Conservation (phyloP, 2,329 filamentous ascomycete genomes). For the Fusarium luffae region DNA sequence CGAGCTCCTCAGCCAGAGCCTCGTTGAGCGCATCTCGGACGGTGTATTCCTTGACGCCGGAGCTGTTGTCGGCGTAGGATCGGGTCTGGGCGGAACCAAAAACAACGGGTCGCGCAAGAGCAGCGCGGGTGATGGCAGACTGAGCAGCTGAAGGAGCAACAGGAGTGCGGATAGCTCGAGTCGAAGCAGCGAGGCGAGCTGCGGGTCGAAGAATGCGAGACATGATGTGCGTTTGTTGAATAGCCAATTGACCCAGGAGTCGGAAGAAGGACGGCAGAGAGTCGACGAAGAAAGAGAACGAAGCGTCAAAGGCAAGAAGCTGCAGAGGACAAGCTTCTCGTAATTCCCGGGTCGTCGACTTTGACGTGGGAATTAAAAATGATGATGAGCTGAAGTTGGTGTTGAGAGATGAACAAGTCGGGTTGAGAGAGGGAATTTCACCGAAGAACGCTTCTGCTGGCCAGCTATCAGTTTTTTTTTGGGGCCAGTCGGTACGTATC, state of each 20-base stretch:
- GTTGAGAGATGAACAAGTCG: conserved; percentile 44
- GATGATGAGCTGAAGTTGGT: conserved; percentile 42
- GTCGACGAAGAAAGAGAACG: conserved; percentile 23
- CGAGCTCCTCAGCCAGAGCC: conserved; percentile 96
- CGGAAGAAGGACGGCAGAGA: conserved; percentile 24
- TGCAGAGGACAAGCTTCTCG: conserved; percentile 40
- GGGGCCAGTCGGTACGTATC: conserved; percentile 48
- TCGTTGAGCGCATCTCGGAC: conserved; percentile 98
- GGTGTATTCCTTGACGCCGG: conserved; percentile 88
- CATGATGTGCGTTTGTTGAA: conserved; percentile 51
- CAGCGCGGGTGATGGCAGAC: conserved; percentile 53
- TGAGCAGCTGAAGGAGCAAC: conserved; percentile 53
- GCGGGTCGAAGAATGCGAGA: conserved; percentile 64
- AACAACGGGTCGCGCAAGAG: conserved; percentile 53
- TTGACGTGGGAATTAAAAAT: conserved; percentile 43
- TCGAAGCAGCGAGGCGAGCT: conserved; percentile 59
- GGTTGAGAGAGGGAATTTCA: conserved; percentile 50
- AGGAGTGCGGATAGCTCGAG: conserved; percentile 52
- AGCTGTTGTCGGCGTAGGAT: conserved; percentile 63
- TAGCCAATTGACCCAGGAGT: conserved; percentile 41
- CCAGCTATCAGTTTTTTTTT: conserved; percentile 48
- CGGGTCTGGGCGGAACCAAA: conserved; percentile 60
- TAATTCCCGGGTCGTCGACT: conserved; percentile 44
- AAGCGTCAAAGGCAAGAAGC: conserved; percentile 35
- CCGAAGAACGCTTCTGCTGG: conserved; percentile 43